Conservation (phyloP, 192 early-diverging fungal genomes). For the Phlyctochytrium arcticum region DNA sequence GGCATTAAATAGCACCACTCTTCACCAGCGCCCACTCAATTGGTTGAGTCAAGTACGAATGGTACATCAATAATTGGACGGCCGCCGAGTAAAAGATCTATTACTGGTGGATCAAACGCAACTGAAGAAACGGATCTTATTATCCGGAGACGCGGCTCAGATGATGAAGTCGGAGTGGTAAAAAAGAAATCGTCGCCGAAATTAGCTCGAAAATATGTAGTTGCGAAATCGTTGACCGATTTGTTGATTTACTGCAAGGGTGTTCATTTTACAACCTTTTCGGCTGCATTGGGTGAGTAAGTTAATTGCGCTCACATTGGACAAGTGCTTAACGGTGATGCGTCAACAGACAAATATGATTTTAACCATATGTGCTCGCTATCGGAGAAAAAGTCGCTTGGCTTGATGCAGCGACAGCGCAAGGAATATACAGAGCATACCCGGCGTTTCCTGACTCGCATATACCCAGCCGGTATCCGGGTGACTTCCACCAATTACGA, state of each 20-base stretch:
- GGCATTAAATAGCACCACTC: too few species aligned
- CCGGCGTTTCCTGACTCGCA: slow-evolving; percentile 58
- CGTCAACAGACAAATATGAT: slow-evolving; percentile 50
- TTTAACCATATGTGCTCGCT: slow-evolving; percentile 71
- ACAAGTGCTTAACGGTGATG: not conserved
- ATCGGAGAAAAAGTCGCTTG: slow-evolving; percentile 59
- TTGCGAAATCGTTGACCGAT: slow-evolving; percentile 35
- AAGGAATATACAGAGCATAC: slow-evolving; percentile 57
- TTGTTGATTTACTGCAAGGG: slow-evolving; percentile 41
- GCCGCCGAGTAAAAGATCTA: too few species aligned
- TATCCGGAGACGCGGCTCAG: slow-evolving; percentile 1
- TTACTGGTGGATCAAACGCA: too few species aligned
- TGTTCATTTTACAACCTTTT: slow-evolving; percentile 22
- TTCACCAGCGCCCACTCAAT: too few species aligned
- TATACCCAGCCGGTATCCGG: slow-evolving; percentile 80
- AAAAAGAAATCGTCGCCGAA: slow-evolving; percentile 16
- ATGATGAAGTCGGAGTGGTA: slow-evolving; percentile 2
- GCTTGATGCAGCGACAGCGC: slow-evolving; percentile 47
- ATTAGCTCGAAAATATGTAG: slow-evolving; percentile 20
- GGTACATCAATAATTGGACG: too few species aligned
- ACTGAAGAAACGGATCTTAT: not conserved
- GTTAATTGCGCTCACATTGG: not conserved
- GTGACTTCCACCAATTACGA: slow-evolving; percentile 81
- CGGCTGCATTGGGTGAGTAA: slow-evolving; percentile 45
- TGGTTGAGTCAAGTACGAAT: too few species aligned